Conservation (phyloP, 495 filamentous ascomycete species). For the Talaromyces liani region DNA sequence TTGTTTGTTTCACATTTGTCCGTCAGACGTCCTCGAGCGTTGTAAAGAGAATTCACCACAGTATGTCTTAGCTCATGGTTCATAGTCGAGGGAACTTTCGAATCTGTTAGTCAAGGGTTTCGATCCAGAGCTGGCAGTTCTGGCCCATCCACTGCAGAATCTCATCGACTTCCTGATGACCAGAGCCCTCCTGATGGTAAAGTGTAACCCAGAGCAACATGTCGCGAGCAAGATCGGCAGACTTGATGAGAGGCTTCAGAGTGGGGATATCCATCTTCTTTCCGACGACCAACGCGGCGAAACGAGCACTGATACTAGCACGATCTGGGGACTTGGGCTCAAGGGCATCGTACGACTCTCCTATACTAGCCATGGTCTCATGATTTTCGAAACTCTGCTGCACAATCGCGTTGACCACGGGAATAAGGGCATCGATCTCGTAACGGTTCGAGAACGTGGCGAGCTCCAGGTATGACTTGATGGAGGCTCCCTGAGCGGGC, state of each 20-base stretch:
- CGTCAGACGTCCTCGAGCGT: background rate
- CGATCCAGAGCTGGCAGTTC: background rate
- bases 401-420: background rate
- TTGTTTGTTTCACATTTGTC: background rate
- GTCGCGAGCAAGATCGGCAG: background rate
- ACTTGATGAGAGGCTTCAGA: background rate
- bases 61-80: background rate
- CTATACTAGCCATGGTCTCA: background rate
- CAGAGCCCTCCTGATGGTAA: background rate
- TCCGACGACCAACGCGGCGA: background rate
- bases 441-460: background rate
- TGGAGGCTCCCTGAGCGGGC: background rate
- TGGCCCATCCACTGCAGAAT: background rate
- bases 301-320: constrained; percentile 1
- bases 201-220: background rate
- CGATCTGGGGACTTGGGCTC: background rate
- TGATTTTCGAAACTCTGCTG: background rate
- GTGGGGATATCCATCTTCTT: background rate
- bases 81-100: background rate
- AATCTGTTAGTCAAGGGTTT: background rate
- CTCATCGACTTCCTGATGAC: background rate
- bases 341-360: background rate
- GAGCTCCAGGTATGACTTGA: background rate
- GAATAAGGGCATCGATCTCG: background rate
- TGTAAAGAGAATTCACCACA: background rate